These are phyloP conservation scores for Marasmius oreades DNA, from an alignment of 1,284 basidiomycete genomes.

Conservation along the genomic window DNA sequence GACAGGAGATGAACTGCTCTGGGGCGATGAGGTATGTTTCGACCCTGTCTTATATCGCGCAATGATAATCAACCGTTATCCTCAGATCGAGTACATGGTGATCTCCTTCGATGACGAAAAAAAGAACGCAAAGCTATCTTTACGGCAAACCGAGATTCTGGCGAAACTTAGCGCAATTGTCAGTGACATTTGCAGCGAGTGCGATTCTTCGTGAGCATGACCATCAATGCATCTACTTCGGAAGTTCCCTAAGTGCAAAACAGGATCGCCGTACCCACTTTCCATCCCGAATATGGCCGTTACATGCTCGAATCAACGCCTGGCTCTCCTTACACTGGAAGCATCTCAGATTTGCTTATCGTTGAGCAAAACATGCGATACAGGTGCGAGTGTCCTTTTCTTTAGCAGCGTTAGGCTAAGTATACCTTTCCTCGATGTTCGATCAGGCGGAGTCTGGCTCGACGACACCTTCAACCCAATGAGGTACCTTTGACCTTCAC, in stretches of 20 bases:
- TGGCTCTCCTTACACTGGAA: constrained; percentile 90
- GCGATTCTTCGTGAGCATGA: constrained; percentile 46
- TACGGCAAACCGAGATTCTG: constrained; percentile 93
- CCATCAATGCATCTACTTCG: background rate
- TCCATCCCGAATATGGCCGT: constrained; percentile 97
- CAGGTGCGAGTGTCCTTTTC: constrained; percentile 53
- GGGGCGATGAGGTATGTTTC: constrained; percentile 90
- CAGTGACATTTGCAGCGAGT: constrained; percentile 61
- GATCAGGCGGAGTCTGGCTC: constrained; percentile 79
- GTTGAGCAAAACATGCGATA: constrained; percentile 96
- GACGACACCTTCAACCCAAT: constrained; percentile 78
- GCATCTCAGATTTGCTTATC: constrained; percentile 78
- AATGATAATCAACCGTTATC: constrained; percentile 4
- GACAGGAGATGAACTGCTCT: constrained; percentile 91
- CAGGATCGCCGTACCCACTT: constrained; percentile 83
- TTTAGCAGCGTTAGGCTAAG: background rate
- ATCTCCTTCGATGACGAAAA: constrained; percentile 78
- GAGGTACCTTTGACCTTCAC: constrained; percentile 94
- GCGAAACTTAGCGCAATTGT: constrained; percentile 74
- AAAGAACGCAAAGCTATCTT: constrained; percentile 84
- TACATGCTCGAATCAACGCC: constrained; percentile 99
- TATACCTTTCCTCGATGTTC: constrained; percentile 11
- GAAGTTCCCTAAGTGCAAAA: background rate
- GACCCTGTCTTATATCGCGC: background rate
- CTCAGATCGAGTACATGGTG: constrained; percentile 95